Conservation (phyloP, 2,329 filamentous ascomycete species). For the Akanthomyces dipterigenus region DNA sequence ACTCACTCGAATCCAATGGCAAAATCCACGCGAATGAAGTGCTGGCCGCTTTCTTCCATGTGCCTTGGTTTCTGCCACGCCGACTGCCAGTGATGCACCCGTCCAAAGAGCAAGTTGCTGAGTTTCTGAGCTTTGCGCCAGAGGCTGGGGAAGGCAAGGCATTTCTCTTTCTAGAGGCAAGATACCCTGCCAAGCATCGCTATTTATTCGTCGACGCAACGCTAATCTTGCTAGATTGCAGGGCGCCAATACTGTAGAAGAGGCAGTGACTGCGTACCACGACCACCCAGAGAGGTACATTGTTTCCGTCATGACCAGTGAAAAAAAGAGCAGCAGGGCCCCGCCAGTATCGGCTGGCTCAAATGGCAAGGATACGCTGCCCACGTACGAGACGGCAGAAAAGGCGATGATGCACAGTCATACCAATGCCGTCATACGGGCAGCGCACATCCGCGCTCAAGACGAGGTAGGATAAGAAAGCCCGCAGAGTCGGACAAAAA, state of each 20-base stretch:
- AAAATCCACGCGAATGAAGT: too few species aligned
- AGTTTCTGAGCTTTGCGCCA: constrained; percentile 1
- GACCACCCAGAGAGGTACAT: background rate
- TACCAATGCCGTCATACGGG: constrained; percentile 33
- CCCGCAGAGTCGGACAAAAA: background rate
- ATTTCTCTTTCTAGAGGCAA: constrained; percentile 1
- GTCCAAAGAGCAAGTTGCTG: background rate
- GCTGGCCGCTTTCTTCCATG: background rate
- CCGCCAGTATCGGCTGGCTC: background rate
- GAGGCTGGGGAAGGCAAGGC: constrained; percentile 1
- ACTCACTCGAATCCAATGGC: background rate
- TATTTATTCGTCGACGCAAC: too few species aligned
- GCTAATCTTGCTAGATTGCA: background rate
- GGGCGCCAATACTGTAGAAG: background rate
- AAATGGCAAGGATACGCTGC: background rate
- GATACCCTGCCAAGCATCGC: background rate
- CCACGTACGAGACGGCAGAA: constrained; percentile 11
- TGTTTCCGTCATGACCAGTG: background rate
- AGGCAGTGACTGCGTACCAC: background rate
- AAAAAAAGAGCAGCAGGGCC: background rate
- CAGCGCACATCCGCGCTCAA: constrained; percentile 27
- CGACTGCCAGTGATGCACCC: background rate
- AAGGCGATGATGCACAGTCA: constrained; percentile 17
- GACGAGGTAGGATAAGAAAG: constrained; percentile 27
- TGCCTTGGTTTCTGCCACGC: background rate